phyloP scores from a whole-genome alignment of 257 asterid genomes.

The Solanum chilense region DNA sequence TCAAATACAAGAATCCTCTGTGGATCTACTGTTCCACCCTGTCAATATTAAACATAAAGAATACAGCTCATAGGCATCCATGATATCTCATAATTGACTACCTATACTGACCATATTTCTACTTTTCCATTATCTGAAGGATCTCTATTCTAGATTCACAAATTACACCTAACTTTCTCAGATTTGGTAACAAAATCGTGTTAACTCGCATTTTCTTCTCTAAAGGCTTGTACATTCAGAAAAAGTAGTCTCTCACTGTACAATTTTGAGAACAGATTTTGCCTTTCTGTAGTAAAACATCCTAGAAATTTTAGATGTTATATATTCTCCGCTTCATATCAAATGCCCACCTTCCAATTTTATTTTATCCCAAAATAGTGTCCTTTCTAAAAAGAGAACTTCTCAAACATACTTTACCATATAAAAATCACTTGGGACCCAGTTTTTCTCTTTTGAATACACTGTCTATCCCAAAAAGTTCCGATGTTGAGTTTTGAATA shows the following conservation, averaged over 20 bases:
- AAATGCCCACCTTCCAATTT: neutral
- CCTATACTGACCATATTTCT: neutral
- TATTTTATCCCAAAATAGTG: neutral
- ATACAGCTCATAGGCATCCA: neutral
- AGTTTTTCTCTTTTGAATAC: neutral
- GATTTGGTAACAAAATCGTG: neutral
- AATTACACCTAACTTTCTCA: neutral
- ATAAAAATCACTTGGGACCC: neutral
- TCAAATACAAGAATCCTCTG: constrained; percentile 76
- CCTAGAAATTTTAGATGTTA: neutral
- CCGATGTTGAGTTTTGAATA: neutral
- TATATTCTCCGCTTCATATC: neutral
- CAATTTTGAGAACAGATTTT: neutral
- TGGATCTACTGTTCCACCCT: constrained; percentile 70
- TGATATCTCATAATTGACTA: neutral
- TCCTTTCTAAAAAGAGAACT: neutral
- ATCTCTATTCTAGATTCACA: neutral
- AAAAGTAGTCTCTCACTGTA: neutral
- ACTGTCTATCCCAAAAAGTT: neutral
- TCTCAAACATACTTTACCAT: neutral
- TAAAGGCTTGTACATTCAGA: neutral
- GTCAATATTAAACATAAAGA: neutral
- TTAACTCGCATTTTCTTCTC: neutral
- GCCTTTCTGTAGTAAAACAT: neutral
- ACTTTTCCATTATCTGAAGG: neutral